These are phyloP conservation scores for Xylaria sp. DNA, from an alignment of 2,329 filamentous ascomycete genomes.

Conservation along the genomic window DNA sequence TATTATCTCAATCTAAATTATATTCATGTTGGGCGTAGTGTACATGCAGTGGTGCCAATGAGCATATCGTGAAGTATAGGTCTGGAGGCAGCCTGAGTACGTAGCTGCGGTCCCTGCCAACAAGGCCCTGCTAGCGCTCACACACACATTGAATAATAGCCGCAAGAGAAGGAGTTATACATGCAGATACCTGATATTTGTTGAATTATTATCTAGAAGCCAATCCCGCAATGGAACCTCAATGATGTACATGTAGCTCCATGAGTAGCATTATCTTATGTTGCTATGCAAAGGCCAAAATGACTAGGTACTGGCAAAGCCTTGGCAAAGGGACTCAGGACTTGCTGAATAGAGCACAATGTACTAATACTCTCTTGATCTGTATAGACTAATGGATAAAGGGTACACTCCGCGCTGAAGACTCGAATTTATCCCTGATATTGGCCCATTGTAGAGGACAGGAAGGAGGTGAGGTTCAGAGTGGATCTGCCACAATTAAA, in stretches of 20 bases:
- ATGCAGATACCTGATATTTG: too few relatives aligned
- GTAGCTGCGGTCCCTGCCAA: too few relatives aligned
- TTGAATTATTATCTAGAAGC: neutral
- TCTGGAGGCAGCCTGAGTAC: too few relatives aligned
- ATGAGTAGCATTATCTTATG: neutral
- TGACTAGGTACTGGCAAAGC: neutral
- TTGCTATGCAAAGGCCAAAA: neutral
- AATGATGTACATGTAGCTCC: neutral
- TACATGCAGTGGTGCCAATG: too few relatives aligned
- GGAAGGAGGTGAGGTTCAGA: slow-evolving; percentile 31
- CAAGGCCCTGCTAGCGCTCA: too few relatives aligned
- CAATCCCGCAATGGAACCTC: neutral
- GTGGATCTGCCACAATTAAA: slow-evolving; percentile 16
- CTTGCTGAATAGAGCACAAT: neutral
- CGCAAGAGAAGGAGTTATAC: too few relatives aligned
- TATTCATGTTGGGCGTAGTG: too few relatives aligned
- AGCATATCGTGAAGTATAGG: too few relatives aligned
- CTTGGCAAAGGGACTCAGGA: neutral
- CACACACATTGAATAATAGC: too few relatives aligned
- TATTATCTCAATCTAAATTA: too few relatives aligned
- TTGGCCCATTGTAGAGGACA: neutral
- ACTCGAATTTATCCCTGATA: neutral
- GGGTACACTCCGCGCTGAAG: neutral
- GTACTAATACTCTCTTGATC: neutral
- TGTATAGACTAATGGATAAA: neutral